Base-by-base conservation (phyloP, 2,329 filamentous ascomycete genomes). In the Triangularia setosa region DNA sequence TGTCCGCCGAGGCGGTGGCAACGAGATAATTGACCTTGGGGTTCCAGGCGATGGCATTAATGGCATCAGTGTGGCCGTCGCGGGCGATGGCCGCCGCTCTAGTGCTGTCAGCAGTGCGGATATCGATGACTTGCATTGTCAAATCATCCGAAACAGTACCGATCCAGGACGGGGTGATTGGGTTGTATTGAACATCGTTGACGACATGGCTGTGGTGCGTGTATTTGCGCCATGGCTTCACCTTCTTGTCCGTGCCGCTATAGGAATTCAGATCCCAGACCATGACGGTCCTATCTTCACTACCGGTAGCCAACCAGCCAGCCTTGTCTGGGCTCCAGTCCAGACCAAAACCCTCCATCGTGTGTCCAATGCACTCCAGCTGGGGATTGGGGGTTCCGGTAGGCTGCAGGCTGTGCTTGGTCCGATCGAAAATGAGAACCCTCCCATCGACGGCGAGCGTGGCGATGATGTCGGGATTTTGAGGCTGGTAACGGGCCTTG, bases 141-240 rank as follows among this genome's bases (percentile, higher is more conserved):
- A 95, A 84, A 75, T 99, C 95, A 75, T 99, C 95, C 3, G 95
- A 98, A 3, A 97, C 95, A 16, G 91, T 94, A 67, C 94, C 96
- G 67, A 99, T 91, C 68, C 96, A 88, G 71, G 89, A 88, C 72
- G 87, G 89, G 68, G 94, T 91, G 53, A 93, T 85, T 8, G 94
- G 93, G 72, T 98, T 94, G 74, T 96, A 92, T 78, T 98, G 93
- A 30, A 99, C 93, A 73, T 99, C 95, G 76, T 99, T 99, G 74
- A 99, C 95, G 61, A 95, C 91, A 25, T 94, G 89, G 21, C 84
- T 88, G 76, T 99, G 96, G 69, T 97, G 91, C 0, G 88, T 94
- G 78, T 95, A 98, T 44, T 86, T 90, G 57, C 89, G 86, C 4
- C 84, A 81, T 12, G 93, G 89, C 71, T 87, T 86, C 60, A 98